phyloP scores from a whole-genome alignment of 2,329 filamentous ascomycete species.

The Diplodia mutila region DNA sequence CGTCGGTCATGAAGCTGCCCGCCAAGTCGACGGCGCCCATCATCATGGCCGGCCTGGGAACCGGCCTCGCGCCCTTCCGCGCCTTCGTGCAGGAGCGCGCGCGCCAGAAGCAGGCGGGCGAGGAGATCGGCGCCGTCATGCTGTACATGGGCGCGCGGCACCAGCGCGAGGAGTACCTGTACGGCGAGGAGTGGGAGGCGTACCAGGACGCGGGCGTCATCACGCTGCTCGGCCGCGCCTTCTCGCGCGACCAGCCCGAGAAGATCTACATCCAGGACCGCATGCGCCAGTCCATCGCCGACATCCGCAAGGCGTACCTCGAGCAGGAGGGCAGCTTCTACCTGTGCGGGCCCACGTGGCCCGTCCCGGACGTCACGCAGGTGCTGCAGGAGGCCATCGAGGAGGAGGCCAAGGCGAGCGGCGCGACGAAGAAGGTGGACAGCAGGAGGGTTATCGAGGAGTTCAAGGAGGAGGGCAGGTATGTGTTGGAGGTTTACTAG shows the following conservation, averaged over 20 bases:
- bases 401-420: slow-evolving; percentile 61
- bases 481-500: slow-evolving; percentile 98
- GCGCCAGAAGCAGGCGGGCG: slow-evolving; percentile 96
- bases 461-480: slow-evolving; percentile 91
- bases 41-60: slow-evolving; percentile 99
- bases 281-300: slow-evolving; percentile 83
- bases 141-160: slow-evolving; percentile 97
- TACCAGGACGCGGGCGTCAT: slow-evolving; percentile 95
- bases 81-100: slow-evolving; percentile 98
- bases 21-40: slow-evolving; percentile 83
- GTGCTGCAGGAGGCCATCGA: slow-evolving; percentile 93
- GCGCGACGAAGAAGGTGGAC: slow-evolving; percentile 72
- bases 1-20: slow-evolving; percentile 99
- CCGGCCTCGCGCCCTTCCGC: slow-evolving; percentile 97
- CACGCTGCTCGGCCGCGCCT: slow-evolving; percentile 88
- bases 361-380: slow-evolving; percentile 92
- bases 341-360: slow-evolving; percentile 97
- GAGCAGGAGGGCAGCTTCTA: slow-evolving; percentile 91
- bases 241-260: slow-evolving; percentile 93
- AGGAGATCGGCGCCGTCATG: slow-evolving; percentile 89
- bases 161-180: slow-evolving; percentile 97
- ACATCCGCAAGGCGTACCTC: slow-evolving; percentile 86
- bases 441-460: slow-evolving; percentile 90
- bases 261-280: slow-evolving; percentile 99
- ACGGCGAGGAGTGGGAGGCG: slow-evolving; percentile 98